phyloP scores from a whole-genome alignment of 306 rosid species.

The Rosa multiflora region DNA sequence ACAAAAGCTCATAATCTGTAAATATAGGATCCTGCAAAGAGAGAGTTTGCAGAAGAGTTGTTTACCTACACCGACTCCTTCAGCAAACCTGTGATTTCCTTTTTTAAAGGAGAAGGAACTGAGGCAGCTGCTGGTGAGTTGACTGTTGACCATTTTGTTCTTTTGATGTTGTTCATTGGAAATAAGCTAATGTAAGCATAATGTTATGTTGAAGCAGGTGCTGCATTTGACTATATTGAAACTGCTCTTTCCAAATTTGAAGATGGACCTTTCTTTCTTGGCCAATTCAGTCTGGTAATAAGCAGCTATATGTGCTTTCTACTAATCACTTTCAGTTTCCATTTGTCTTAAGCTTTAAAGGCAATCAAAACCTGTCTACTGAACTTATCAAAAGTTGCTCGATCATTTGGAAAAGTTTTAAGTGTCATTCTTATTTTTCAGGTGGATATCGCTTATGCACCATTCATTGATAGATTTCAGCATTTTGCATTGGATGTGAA shows the following conservation, averaged over 20 bases:
- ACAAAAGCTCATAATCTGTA: background rate
- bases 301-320: slow-evolving; percentile 3
- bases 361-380: background rate
- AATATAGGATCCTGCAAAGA: slow-evolving; percentile 51
- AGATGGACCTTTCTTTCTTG: slow-evolving; percentile 80
- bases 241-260: slow-evolving; percentile 68
- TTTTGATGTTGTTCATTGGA: slow-evolving; percentile 17
- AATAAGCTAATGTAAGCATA: slow-evolving; percentile 3
- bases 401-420: background rate
- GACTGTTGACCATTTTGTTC: slow-evolving; percentile 10
- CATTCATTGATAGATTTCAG: slow-evolving; percentile 79
- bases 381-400: background rate
- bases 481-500: slow-evolving; percentile 55
- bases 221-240: slow-evolving; percentile 68
- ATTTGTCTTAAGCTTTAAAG: background rate
- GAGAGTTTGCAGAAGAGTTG: slow-evolving; percentile 73
- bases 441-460: slow-evolving; percentile 90
- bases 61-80: slow-evolving; percentile 54
- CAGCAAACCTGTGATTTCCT: slow-evolving; percentile 43
- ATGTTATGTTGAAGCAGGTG: slow-evolving; percentile 33
- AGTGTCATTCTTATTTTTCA: slow-evolving; percentile 30
- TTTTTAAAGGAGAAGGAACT: slow-evolving; percentile 52
- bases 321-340: background rate
- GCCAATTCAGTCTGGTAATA: slow-evolving; percentile 72
- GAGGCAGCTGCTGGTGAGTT: slow-evolving; percentile 54